A percentile compares a stretch with the other conserved stretches of the same genome.
These are phyloP conservation scores for Cytospora schulzeri DNA, from an alignment of 2,329 filamentous ascomycete species.

Conservation along the genomic window DNA sequence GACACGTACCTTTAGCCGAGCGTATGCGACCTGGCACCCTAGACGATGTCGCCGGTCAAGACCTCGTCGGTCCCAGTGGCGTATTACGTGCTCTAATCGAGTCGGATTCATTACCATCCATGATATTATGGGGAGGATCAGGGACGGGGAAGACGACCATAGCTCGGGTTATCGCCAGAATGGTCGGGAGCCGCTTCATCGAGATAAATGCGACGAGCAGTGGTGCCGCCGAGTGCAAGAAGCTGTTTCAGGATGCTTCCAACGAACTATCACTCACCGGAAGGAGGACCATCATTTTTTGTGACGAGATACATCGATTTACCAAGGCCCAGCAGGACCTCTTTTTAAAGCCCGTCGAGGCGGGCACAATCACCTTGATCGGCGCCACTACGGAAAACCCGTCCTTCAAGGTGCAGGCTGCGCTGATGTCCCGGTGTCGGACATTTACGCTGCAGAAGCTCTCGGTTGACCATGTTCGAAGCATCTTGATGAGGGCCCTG, in stretches of 20 bases:
- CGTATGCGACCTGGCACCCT: constrained; percentile 85
- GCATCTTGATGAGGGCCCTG: constrained; percentile 77
- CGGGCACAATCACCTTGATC: constrained; percentile 86
- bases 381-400: constrained; percentile 98
- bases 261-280: constrained; percentile 81
- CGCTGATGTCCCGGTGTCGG: constrained; percentile 83
- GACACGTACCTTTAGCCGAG: constrained; percentile 84
- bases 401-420: constrained; percentile 87
- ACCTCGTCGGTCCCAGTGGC: constrained; percentile 83
- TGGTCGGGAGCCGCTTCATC: constrained; percentile 82
- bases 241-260: constrained; percentile 81
- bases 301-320: constrained; percentile 94
- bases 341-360: constrained; percentile 89
- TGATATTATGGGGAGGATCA: constrained; percentile 89
- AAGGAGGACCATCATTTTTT: constrained; percentile 92
- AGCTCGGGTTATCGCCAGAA: constrained; percentile 82
- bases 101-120: constrained; percentile 81
- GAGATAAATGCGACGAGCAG: constrained; percentile 94
- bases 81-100: constrained; percentile 86
- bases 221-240: constrained; percentile 89
- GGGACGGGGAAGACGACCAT: constrained; percentile 91
- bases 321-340: constrained; percentile 92
- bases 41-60: constrained; percentile 88
- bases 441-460: constrained; percentile 86
- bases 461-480: constrained; percentile 67